Conservation (phyloP, 345 rosid species). For the Pelargonium nanum region DNA sequence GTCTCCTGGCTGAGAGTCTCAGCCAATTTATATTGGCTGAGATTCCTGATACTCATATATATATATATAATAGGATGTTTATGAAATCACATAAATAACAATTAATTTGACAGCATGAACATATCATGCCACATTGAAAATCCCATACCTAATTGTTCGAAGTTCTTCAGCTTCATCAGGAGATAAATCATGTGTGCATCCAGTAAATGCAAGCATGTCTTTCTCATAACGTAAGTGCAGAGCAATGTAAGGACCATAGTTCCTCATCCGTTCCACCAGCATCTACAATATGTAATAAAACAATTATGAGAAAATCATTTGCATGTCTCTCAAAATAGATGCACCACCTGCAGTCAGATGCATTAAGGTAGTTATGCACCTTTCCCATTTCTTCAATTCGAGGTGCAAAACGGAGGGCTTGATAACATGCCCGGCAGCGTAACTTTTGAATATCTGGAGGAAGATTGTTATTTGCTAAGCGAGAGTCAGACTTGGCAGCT, state of each 20-base stretch:
- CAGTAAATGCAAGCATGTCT: constrained; percentile 26
- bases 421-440: constrained; percentile 20
- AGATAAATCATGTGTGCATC: constrained; percentile 21
- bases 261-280: constrained; percentile 16
- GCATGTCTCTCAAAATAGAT: too few relatives aligned
- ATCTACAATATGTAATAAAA: constrained; percentile 3
- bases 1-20: too few relatives aligned
- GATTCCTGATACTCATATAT: too few relatives aligned
- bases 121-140: neutral
- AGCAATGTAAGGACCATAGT: constrained; percentile 16
- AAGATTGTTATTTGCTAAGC: constrained; percentile 22
- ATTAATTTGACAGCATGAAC: too few relatives aligned
- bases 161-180: constrained; percentile 15
- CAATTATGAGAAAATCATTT: neutral
- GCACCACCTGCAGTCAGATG: too few relatives aligned
- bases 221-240: constrained; percentile 28
- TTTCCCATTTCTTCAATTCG: constrained; percentile 17
- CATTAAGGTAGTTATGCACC: too few relatives aligned
- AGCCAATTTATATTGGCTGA: too few relatives aligned
- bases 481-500: constrained; percentile 18
- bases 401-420: constrained; percentile 19
- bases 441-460: constrained; percentile 24
- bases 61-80: too few relatives aligned
- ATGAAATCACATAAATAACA: too few relatives aligned
- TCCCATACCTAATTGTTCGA: constrained; percentile 17